Evolutionary conservation across 2,329 filamentous ascomycete genomes (phyloP), one percentile per base, ranked within the genome.

Genomic region (Ascochyta pisi): DNA sequence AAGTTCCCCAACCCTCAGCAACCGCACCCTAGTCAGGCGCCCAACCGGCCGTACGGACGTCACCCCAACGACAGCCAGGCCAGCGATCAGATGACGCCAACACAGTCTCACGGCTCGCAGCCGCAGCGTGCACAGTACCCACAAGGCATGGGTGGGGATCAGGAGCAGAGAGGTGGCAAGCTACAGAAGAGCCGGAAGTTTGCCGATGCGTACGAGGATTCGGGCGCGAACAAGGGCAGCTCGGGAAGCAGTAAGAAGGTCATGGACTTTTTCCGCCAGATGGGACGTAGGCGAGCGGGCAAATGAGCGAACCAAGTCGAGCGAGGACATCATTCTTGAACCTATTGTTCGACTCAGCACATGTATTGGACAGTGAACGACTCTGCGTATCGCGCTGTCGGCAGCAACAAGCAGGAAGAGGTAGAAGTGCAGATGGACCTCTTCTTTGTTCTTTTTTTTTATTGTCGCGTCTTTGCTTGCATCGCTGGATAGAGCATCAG

Each of bases 231-330:
- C 58, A 72, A 72, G 63, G 68, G 67, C 33, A 67, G 64, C 40
- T 66, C 65, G 5, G 94, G 94, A 40, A 96, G 90, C 75, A 94
- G 88, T 13, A 89, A 93, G 74, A 88, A 92, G 72, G 95, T 99
- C 35, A 98, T 99, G 93, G 94, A 99, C 78, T 96, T 98, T 77
- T 99, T 99, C 82, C 85, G 95, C 67, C 85, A 93, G 74, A 86
- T 93, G 73, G 91, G 90, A 52, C 24, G 55, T 22, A 45, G 55
- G 39, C 40, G 55, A 40, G 55, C 55, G 6, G 50, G 55, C 8
- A 53, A 58, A 37, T 53, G 47, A 56, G 42, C 24, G 9, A 13
- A n/a, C 6, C 35, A 16, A 16, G 4, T 22, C n/a, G 24, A 34
- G 16, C 27, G 6, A 29, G 6, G 34, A 19, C 23, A 33, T 15